Evolutionary conservation across 2,329 filamentous ascomycete genomes (phyloP).

Genomic region (Alternaria sp.): DNA sequence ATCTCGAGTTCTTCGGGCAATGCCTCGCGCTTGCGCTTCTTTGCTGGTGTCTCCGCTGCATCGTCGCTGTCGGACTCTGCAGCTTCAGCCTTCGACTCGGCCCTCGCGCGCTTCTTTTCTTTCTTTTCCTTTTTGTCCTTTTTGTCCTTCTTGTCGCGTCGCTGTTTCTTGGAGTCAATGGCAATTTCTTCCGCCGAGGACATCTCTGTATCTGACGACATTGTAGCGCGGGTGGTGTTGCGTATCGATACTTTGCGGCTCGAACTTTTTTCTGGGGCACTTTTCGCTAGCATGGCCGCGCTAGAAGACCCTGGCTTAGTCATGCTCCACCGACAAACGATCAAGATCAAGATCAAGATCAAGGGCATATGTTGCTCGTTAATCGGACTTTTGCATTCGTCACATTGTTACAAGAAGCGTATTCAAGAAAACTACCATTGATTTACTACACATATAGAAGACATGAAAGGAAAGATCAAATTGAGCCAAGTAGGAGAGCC

Average conservation of each 20-base stretch:
- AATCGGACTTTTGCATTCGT: not conserved
- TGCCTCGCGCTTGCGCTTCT: conserved; percentile 65
- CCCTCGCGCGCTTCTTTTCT: conserved; percentile 30
- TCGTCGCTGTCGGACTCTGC: conserved; percentile 23
- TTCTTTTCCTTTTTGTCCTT: conserved; percentile 39
- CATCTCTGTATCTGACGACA: conserved; percentile 20
- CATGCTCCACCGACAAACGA: not conserved
- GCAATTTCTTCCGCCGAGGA: conserved; percentile 12
- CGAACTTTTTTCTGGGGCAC: conserved; percentile 26
- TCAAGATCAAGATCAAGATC: not conserved
- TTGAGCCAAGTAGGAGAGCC: conserved; percentile 8
- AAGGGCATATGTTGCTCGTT: not conserved
- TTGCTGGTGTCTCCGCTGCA: conserved; percentile 29
- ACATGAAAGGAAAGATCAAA: conserved; percentile 7
- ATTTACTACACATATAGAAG: conserved; percentile 8
- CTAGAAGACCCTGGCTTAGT: conserved; percentile 19
- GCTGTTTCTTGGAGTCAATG: conserved; percentile 25
- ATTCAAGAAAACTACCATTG: conserved; percentile 6
- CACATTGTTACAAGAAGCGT: not conserved
- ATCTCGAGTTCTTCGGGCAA: conserved; percentile 76
- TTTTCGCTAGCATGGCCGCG: conserved; percentile 16
- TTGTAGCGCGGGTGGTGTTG: conserved; percentile 3
- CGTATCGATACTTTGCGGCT: not conserved
- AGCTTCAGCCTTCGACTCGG: conserved; percentile 18
- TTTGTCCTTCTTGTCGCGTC: conserved; percentile 32